Percentiles rank a stretch among this genome's conserved stretches.
Evolutionary conservation across 495 filamentous ascomycete species (phyloP).

Genomic region (Pyrenopolyporus hunteri): DNA sequence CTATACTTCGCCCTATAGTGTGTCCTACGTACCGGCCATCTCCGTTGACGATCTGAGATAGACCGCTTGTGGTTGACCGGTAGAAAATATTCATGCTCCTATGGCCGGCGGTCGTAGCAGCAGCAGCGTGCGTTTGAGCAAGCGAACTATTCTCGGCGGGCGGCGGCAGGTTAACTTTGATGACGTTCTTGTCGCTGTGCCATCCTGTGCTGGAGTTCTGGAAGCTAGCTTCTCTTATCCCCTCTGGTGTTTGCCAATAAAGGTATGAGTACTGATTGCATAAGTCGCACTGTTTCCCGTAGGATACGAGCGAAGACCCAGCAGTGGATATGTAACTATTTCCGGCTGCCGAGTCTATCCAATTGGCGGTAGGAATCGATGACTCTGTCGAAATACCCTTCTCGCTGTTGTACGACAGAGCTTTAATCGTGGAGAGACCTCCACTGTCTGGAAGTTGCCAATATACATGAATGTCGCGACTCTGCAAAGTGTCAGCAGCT

Average conservation of each 20-base stretch:
- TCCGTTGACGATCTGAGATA: conserved; percentile 38
- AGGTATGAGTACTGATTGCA: conserved; percentile 42
- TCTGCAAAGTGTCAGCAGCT: conserved; percentile 30
- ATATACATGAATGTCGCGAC: conserved; percentile 41
- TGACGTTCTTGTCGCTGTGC: conserved; percentile 9
- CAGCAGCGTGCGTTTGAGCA: conserved; percentile 30
- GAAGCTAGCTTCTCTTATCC: conserved; percentile 33
- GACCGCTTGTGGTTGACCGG: conserved; percentile 32
- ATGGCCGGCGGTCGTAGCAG: conserved; percentile 23
- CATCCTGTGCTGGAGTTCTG: conserved; percentile 20
- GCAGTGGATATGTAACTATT: conserved; percentile 36
- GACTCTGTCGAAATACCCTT: conserved; percentile 25
- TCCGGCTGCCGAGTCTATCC: conserved; percentile 26
- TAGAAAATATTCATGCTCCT: conserved; percentile 42
- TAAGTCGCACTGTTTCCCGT: conserved; percentile 38
- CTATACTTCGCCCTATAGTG: conserved; percentile 34
- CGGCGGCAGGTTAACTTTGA: conserved; percentile 4
- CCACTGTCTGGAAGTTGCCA: conserved; percentile 36
- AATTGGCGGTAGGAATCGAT: conserved; percentile 22
- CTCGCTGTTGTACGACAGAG: conserved; percentile 24
- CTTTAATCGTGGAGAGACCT: conserved; percentile 31
- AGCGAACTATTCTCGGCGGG: conserved; percentile 38
- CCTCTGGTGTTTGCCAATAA: conserved; percentile 33
- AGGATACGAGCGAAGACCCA: conserved; percentile 34
- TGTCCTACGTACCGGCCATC: conserved; percentile 26